A percentile compares a stretch with the other conserved stretches of the same genome.
Conservation (phyloP, 305 asterid species). For the Fraxinus greggii region DNA sequence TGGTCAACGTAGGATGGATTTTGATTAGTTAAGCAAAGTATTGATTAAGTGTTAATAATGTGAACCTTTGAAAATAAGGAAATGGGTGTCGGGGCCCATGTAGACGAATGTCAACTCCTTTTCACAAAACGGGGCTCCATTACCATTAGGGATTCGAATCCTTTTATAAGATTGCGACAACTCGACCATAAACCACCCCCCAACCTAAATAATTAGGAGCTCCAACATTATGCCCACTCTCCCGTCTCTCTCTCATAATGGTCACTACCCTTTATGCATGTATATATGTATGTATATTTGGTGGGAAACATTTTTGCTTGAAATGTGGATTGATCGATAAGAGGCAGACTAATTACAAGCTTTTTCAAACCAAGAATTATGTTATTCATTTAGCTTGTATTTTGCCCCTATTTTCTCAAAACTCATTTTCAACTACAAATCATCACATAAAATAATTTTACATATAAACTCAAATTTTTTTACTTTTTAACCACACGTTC, state of each 20-base stretch:
- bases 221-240: neutral
- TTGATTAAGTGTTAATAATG: neutral
- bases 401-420: too few species aligned
- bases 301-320: neutral
- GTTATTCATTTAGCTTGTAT: too few species aligned
- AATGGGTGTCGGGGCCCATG: neutral
- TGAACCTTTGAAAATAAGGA: neutral
- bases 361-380: too few species aligned
- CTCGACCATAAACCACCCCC: neutral
- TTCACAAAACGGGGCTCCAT: neutral
- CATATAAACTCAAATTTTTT: too few species aligned
- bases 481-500: too few species aligned
- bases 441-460: too few species aligned
- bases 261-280: neutral
- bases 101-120: neutral
- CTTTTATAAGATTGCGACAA: slow-evolving; percentile 21
- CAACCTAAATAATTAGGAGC: slow-evolving; percentile 11
- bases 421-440: too few species aligned
- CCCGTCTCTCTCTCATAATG: neutral
- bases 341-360: too few species aligned
- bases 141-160: neutral
- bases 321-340: neutral
- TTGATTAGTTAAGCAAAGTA: slow-evolving; percentile 3
- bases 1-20: neutral
- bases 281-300: neutral